A percentile compares a stretch with the other conserved stretches of the same genome.
Evolutionary conservation across 192 early-diverging fungal species (phyloP).

Genomic region (Thamnidium elegans): DNA sequence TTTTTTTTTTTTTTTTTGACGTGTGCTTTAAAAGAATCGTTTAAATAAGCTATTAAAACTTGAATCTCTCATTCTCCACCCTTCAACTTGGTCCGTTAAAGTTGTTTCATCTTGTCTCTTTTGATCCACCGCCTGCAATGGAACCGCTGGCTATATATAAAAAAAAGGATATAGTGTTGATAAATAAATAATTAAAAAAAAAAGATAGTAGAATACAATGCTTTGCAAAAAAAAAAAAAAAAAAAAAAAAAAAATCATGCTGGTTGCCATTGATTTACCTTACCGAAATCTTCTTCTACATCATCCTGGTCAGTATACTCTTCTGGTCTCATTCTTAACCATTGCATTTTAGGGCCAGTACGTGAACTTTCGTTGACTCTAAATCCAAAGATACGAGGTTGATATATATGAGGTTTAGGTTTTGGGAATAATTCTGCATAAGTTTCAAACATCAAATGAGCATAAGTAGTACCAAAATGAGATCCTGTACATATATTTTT

Average conservation of each 20-base stretch:
- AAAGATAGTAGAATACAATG: background rate
- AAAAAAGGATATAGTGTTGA: background rate
- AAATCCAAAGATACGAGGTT: conserved; percentile 91
- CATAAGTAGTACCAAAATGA: conserved; percentile 96
- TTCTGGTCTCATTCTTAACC: conserved; percentile 68
- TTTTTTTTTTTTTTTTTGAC: no score
- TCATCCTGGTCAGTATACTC: conserved; percentile 11
- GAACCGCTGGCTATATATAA: conserved; percentile 1
- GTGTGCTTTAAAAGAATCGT: conserved; percentile 7
- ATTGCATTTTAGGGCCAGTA: conserved; percentile 86
- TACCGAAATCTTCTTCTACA: conserved; percentile 10
- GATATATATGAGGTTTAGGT: conserved; percentile 63
- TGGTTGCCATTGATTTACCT: background rate
- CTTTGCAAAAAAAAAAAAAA: background rate
- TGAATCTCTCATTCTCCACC: conserved; percentile 19
- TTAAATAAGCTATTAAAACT: conserved; percentile 20
- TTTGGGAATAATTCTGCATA: conserved; percentile 76
- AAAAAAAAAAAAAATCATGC: background rate
- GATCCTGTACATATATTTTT: conserved; percentile 55
- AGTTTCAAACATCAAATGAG: conserved; percentile 87
- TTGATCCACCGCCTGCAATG: conserved; percentile 5
- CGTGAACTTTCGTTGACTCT: conserved; percentile 72
- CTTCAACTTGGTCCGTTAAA: conserved; percentile 17
- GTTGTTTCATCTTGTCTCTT: conserved; percentile 17
- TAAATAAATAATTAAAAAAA: background rate